phyloP scores from a whole-genome alignment of 345 rosid species.

The Clausena lansium region DNA sequence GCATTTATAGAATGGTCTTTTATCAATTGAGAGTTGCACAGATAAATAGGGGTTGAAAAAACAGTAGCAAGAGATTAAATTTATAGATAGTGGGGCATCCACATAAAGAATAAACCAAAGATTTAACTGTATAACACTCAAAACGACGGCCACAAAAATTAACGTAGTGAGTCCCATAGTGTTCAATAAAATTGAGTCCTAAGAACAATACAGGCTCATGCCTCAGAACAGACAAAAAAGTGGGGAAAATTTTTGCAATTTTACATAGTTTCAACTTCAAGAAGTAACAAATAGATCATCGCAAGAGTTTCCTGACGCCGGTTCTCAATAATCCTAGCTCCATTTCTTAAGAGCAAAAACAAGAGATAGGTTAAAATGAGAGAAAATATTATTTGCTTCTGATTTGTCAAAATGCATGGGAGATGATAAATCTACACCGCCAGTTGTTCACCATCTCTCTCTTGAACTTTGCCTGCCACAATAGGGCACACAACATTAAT shows the following conservation, averaged over 20 bases:
- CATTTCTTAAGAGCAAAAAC: conserved; percentile 34
- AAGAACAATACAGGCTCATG: conserved; percentile 27
- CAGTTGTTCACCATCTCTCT: conserved; percentile 59
- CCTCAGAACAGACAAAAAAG: conserved; percentile 18
- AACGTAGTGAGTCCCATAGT: conserved; percentile 17
- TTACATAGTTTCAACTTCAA: conserved; percentile 31
- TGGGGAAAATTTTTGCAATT: conserved; percentile 23
- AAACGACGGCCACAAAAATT: conserved; percentile 5
- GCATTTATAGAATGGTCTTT: no score
- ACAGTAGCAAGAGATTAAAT: no score
- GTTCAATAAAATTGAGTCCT: conserved; percentile 35
- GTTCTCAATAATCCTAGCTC: conserved; percentile 43
- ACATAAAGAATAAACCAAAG: background rate
- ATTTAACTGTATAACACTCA: conserved; percentile 5
- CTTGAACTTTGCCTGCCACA: conserved; percentile 56
- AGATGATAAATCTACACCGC: conserved; percentile 21
- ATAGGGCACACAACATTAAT: background rate
- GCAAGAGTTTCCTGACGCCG: conserved; percentile 26
- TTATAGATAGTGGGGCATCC: background rate
- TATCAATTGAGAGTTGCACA: no score
- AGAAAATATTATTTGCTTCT: conserved; percentile 41
- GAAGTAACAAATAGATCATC: conserved; percentile 29
- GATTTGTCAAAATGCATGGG: conserved; percentile 26
- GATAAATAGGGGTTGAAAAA: no score
- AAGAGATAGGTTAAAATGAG: conserved; percentile 18